These are phyloP conservation scores for Blastobotrys muscicola DNA, from an alignment of 805 yeast species.

Conservation along the genomic window DNA sequence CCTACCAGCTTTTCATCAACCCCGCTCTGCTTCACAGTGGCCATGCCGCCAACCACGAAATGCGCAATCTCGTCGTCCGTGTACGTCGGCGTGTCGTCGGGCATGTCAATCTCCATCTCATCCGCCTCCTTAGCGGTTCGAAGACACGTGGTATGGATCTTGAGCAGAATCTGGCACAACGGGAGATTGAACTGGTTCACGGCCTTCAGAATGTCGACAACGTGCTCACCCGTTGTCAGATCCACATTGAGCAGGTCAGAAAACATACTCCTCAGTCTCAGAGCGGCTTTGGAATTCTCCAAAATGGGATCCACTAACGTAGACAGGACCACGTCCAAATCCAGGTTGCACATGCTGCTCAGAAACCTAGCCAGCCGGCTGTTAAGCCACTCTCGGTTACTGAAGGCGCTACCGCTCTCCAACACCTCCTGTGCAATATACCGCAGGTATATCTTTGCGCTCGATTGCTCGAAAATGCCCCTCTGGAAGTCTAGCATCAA, in stretches of 20 bases:
- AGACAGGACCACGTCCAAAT: constrained; percentile 5
- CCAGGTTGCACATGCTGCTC: constrained; percentile 4
- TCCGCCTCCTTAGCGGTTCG: constrained; percentile 1
- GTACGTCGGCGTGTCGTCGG: background rate
- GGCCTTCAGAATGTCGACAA: constrained; percentile 3
- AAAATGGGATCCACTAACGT: constrained; percentile 12
- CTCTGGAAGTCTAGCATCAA: constrained; percentile 17
- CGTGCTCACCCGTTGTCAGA: background rate
- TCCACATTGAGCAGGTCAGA: background rate
- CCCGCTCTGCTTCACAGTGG: background rate
- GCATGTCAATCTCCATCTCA: background rate
- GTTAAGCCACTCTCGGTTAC: constrained; percentile 7
- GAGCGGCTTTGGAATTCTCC: background rate
- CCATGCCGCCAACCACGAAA: background rate
- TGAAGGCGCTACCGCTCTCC: background rate
- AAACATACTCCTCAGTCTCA: background rate
- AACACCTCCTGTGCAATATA: constrained; percentile 10
- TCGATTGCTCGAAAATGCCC: constrained; percentile 9
- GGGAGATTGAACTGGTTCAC: constrained; percentile 11
- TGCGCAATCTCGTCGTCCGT: background rate
- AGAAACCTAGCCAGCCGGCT: constrained; percentile 6
- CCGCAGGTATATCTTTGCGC: constrained; percentile 9
- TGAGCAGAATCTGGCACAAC: constrained; percentile 14
- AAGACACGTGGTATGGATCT: constrained; percentile 4
- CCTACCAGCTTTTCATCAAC: constrained; percentile 12